A percentile compares a stretch with the other conserved stretches of the same genome.
Evolutionary conservation across 352 stramenopile species (phyloP).

Genomic region (Phytophthora idaei): DNA sequence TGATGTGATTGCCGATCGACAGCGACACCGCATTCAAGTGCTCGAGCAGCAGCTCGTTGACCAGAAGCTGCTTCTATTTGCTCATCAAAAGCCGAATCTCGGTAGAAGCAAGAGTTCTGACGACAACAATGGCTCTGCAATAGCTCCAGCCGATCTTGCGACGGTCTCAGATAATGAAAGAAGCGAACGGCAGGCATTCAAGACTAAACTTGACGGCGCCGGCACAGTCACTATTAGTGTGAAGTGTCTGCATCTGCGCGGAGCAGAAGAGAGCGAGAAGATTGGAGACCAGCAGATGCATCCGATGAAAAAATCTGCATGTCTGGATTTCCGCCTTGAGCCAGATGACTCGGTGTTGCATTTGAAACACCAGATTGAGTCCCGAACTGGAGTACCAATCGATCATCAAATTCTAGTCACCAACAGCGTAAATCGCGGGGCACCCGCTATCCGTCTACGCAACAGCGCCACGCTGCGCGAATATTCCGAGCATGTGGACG

Average conservation of each 20-base stretch:
- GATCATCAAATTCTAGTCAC: conserved; percentile 42
- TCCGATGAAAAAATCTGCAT: background rate
- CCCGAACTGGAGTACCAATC: conserved; percentile 19
- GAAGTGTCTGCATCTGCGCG: conserved; percentile 26
- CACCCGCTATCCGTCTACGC: conserved; percentile 32
- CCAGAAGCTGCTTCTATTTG: conserved; percentile 51
- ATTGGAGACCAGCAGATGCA: conserved; percentile 12
- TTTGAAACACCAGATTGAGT: conserved; percentile 39
- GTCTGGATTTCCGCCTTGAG: conserved; percentile 30
- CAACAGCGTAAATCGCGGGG: conserved; percentile 8
- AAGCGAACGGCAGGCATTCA: background rate
- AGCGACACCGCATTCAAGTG: conserved; percentile 61
- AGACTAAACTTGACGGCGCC: background rate
- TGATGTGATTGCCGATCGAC: conserved; percentile 40
- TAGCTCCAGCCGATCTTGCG: conserved; percentile 25
- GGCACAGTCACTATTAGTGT: conserved; percentile 29
- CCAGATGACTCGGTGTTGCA: conserved; percentile 30
- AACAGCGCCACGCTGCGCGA: conserved; percentile 28
- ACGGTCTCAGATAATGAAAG: conserved; percentile 7
- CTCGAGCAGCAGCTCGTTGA: conserved; percentile 74
- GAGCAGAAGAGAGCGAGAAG: conserved; percentile 5
- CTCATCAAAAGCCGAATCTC: conserved; percentile 18
- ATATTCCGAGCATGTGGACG: conserved; percentile 25
- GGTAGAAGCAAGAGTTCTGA: background rate
- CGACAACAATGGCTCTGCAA: conserved; percentile 7